Conservation (phyloP, 176 grass and related monocot genomes). For the Triticum dicoccoides region DNA sequence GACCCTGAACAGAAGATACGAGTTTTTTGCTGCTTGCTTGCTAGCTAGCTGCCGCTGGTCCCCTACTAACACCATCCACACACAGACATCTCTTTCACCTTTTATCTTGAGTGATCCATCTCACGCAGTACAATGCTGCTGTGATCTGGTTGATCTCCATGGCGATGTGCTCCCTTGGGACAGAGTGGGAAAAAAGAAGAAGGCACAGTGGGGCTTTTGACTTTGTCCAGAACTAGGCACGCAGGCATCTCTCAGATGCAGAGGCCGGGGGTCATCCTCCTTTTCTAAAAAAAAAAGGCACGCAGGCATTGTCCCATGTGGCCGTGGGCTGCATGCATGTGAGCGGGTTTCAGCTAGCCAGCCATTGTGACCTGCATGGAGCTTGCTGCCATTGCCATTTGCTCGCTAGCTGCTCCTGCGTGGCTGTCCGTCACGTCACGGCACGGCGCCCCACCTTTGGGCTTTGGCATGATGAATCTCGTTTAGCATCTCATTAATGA, state of each 20-base stretch:
- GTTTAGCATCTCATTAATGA: not conserved
- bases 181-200: too few relatives aligned
- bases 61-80: not conserved
- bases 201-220: not conserved
- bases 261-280: too few relatives aligned
- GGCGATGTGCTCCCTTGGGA: too few relatives aligned
- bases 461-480: too few relatives aligned
- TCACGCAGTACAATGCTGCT: too few relatives aligned
- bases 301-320: constrained; percentile 15
- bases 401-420: not conserved
- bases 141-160: too few relatives aligned
- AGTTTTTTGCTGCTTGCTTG: not conserved
- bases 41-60: constrained; percentile 11
- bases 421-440: not conserved
- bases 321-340: not conserved
- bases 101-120: not conserved
- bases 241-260: too few relatives aligned
- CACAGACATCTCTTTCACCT: not conserved
- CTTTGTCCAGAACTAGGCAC: constrained; percentile 38
- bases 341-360: too few relatives aligned
- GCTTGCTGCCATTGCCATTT: constrained; percentile 5
- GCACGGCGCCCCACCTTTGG: constrained; percentile 26
- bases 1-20: not conserved
- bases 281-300: too few relatives aligned
- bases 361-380: too few relatives aligned